phyloP scores from a whole-genome alignment of 2,329 filamentous ascomycete genomes.

The Bertia moriformis region DNA sequence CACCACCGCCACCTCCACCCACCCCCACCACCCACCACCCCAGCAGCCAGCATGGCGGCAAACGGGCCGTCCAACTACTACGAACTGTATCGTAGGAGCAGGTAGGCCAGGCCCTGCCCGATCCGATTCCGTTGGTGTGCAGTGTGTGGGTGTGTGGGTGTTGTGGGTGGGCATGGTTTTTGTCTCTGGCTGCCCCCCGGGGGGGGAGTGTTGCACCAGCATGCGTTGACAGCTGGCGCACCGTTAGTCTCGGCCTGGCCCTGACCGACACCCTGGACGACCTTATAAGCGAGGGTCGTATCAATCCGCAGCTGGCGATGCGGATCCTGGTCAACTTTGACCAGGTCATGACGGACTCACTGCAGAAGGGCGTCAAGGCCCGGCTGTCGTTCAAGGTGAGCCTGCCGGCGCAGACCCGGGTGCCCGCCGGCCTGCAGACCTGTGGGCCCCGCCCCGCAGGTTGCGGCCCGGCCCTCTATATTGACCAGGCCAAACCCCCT shows the following conservation, averaged over 20 bases:
- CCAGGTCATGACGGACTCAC: conserved; percentile 75
- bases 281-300: conserved; percentile 82
- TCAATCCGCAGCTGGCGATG: conserved; percentile 97
- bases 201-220: neutral
- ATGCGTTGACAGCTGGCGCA: conserved; percentile 9
- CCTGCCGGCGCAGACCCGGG: conserved; percentile 1
- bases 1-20: too few relatives aligned
- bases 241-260: conserved; percentile 69
- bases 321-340: conserved; percentile 95
- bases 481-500: conserved; percentile 1
- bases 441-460: neutral
- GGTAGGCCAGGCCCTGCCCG: too few relatives aligned
- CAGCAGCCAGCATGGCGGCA: conserved; percentile 29
- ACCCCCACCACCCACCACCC: too few relatives aligned
- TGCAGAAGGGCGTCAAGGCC: conserved; percentile 84
- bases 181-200: too few relatives aligned
- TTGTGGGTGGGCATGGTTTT: too few relatives aligned
- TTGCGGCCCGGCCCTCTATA: too few relatives aligned
- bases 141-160: neutral
- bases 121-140: conserved; percentile 8
- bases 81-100: conserved; percentile 95
- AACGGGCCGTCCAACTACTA: conserved; percentile 49
- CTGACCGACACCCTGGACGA: conserved; percentile 95
- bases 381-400: conserved; percentile 86
- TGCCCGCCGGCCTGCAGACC: neutral